Percentiles rank a stretch among this genome's conserved stretches.
These are phyloP conservation scores for Botrytis cinerea DNA, from an alignment of 2,329 filamentous ascomycete species.

Conservation along the genomic window DNA sequence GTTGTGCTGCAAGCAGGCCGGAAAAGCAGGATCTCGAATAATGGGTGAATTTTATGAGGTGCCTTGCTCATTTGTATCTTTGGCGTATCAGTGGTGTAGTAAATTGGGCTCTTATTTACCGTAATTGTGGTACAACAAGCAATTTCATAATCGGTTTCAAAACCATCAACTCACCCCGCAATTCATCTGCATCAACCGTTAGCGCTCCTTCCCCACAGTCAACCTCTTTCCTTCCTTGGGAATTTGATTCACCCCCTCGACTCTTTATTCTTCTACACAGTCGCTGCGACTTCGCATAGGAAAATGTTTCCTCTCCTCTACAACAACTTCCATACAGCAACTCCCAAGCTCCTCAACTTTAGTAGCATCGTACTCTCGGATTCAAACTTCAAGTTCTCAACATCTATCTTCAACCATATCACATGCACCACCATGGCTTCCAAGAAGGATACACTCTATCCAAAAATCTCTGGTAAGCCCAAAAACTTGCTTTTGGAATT, in stretches of 20 bases:
- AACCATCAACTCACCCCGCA: neutral
- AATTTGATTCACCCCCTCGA: neutral
- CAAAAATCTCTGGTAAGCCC: slow-evolving; percentile 11
- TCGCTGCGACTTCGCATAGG: neutral
- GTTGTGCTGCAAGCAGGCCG: neutral
- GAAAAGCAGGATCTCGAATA: neutral
- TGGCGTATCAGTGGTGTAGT: neutral
- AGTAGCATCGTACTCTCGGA: neutral
- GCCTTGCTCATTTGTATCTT: neutral
- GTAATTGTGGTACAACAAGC: neutral
- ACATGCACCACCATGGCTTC: neutral
- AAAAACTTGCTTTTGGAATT: slow-evolving; percentile 11
- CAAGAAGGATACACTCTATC: neutral
- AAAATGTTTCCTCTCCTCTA: neutral
- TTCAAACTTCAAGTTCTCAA: neutral
- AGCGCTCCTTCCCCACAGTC: neutral
- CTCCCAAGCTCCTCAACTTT: neutral
- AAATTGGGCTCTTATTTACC: neutral
- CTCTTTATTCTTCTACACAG: neutral
- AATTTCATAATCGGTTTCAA: neutral
- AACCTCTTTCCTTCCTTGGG: neutral
- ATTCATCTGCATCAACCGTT: neutral
- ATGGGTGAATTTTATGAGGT: neutral
- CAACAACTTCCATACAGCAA: neutral
- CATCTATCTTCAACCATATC: neutral